A percentile compares a stretch with the other conserved stretches of the same genome.
phyloP scores from a whole-genome alignment of 164 flowering plant species.

The Dillenia suffruticosa region DNA sequence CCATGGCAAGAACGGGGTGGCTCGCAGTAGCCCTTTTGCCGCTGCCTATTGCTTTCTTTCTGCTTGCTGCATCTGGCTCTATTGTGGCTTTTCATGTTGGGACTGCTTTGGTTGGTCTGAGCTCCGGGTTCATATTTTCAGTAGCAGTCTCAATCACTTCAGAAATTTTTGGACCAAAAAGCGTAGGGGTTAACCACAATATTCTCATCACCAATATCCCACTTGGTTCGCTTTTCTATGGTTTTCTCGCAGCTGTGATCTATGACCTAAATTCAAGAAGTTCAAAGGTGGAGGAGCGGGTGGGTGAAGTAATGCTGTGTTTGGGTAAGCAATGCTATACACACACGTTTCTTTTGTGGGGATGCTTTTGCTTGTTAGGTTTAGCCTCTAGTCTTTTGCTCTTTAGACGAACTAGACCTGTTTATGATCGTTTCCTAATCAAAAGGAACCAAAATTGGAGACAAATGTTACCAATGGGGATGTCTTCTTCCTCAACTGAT shows the following conservation, averaged over 20 bases:
- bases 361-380: conserved; percentile 63
- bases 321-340: conserved; percentile 73
- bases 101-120: conserved; percentile 75
- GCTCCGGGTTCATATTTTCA: conserved; percentile 95
- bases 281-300: too few relatives aligned
- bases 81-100: conserved; percentile 33
- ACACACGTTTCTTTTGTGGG: conserved; percentile 75
- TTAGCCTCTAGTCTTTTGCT: conserved; percentile 48
- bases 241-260: conserved; percentile 69
- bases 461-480: too few relatives aligned
- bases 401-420: conserved; percentile 66
- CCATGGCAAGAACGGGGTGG: conserved; percentile 94
- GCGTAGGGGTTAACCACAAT: conserved; percentile 92
- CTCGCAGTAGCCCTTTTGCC: conserved; percentile 67
- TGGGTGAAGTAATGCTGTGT: conserved; percentile 44
- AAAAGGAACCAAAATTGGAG: too few relatives aligned
- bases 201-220: conserved; percentile 92
- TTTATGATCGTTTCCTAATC: conserved; percentile 42
- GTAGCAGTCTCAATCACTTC: conserved; percentile 93
- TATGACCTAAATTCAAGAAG: conserved; percentile 50
- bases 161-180: conserved; percentile 82
- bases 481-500: too few relatives aligned
- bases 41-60: conserved; percentile 75
- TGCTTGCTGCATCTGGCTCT: conserved; percentile 42
- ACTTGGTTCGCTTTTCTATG: conserved; percentile 75